Percentiles rank a stretch among this genome's conserved stretches.
Conservation (phyloP, 192 early-diverging fungal species). For the Funneliformis mosseae region DNA sequence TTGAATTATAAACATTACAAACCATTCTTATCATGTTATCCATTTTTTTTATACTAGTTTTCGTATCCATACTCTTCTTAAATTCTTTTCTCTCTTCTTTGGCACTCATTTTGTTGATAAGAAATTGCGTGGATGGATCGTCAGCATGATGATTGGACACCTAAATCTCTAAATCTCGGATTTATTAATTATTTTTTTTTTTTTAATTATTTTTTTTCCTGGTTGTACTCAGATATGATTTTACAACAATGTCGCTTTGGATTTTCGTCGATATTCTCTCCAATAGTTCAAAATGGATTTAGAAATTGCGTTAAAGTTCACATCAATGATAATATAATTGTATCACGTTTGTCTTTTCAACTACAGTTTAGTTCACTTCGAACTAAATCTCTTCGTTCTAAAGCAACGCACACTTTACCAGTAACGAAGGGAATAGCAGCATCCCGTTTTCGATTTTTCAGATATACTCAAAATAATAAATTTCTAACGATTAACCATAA, state of each 20-base stretch:
- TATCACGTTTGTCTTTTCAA: neutral
- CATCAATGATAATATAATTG: neutral
- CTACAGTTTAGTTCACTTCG: neutral
- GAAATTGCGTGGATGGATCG: neutral
- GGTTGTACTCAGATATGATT: neutral
- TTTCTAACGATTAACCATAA: neutral
- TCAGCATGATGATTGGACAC: neutral
- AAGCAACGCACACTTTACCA: neutral
- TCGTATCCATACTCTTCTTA: neutral
- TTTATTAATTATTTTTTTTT: too few species aligned
- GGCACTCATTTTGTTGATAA: neutral
- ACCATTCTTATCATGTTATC: neutral
- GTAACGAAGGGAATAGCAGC: neutral
- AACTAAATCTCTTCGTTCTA: neutral
- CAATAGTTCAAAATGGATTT: neutral
- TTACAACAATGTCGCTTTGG: neutral
- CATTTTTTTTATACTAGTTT: neutral
- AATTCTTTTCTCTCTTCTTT: neutral
- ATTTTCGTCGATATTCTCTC: neutral
- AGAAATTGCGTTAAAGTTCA: neutral
- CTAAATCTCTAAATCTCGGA: neutral
- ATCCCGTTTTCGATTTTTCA: neutral
- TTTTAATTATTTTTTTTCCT: too few species aligned
- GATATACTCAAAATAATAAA: neutral
- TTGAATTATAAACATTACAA: neutral